phyloP scores from a whole-genome alignment of 2,329 filamentous ascomycete species.

The Ophiocordyceps sinensis region DNA sequence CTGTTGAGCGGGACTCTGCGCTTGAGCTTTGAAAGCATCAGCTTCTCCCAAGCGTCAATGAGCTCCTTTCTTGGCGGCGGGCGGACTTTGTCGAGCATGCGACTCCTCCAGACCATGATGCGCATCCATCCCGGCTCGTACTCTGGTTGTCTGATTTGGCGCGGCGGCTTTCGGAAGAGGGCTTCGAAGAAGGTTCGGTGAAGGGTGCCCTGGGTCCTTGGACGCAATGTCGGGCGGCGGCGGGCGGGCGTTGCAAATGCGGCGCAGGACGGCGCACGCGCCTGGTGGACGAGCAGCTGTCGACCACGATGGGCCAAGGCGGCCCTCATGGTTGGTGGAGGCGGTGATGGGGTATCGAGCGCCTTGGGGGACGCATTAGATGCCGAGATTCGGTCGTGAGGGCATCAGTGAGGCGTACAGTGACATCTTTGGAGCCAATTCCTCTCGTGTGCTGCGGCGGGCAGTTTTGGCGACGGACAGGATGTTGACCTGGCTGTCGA shows the following conservation, averaged over 20 bases:
- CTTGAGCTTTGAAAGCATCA: constrained; percentile 43
- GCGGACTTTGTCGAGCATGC: constrained; percentile 47
- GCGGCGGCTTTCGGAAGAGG: constrained; percentile 44
- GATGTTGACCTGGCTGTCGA: too few species aligned
- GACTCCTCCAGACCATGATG: constrained; percentile 53
- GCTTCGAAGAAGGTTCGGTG: constrained; percentile 40
- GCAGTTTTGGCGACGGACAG: too few species aligned
- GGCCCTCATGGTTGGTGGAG: constrained; percentile 24
- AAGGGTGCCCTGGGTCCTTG: constrained; percentile 9
- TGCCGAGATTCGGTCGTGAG: background rate
- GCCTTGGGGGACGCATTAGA: background rate
- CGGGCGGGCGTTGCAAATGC: constrained; percentile 14
- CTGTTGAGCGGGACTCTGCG: constrained; percentile 40
- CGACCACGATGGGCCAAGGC: constrained; percentile 29
- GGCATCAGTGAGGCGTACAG: background rate
- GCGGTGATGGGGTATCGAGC: constrained; percentile 1
- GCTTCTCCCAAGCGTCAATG: constrained; percentile 45
- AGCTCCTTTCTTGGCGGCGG: constrained; percentile 51
- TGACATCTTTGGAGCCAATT: background rate
- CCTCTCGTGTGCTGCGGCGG: background rate
- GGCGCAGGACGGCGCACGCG: constrained; percentile 18
- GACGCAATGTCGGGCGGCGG: constrained; percentile 11
- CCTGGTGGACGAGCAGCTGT: constrained; percentile 21
- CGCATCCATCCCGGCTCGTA: constrained; percentile 57
- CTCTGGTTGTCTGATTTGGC: constrained; percentile 44